Percentiles rank a stretch among this genome's conserved stretches.
Evolutionary conservation across 1,284 basidiomycete species (phyloP).

Genomic region (Ceratobasidium sp.): DNA sequence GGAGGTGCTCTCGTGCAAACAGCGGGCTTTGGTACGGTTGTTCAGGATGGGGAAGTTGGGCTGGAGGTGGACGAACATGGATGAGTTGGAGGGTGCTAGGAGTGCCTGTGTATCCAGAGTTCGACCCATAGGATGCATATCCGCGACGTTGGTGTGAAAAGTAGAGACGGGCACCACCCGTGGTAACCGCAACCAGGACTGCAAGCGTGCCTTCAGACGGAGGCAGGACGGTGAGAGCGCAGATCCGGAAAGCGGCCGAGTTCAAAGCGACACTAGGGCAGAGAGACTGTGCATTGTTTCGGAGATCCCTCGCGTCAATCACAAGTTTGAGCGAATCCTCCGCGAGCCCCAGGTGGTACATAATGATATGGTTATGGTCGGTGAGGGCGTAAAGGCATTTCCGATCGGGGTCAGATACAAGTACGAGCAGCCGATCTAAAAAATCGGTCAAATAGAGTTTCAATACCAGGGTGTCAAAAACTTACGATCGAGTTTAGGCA

Average conservation of each 20-base stretch:
- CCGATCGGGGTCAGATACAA: constrained; percentile 60
- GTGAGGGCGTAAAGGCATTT: constrained; percentile 78
- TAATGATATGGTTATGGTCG: constrained; percentile 69
- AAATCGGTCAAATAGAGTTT: not conserved
- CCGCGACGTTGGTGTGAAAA: constrained; percentile 60
- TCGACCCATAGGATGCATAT: constrained; percentile 46
- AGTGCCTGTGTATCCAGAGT: constrained; percentile 41
- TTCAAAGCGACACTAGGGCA: constrained; percentile 73
- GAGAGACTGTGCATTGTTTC: constrained; percentile 66
- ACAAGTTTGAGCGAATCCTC: constrained; percentile 24
- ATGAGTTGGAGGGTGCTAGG: constrained; percentile 63
- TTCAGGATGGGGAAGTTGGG: constrained; percentile 76
- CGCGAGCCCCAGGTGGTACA: constrained; percentile 52
- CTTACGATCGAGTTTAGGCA: constrained; percentile 66
- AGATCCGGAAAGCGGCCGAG: constrained; percentile 70
- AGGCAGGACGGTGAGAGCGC: constrained; percentile 68
- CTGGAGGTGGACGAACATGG: constrained; percentile 81
- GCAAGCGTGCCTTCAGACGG: constrained; percentile 67
- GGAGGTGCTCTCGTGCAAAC: constrained; percentile 52
- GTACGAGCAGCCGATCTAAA: constrained; percentile 35
- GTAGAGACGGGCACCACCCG: constrained; percentile 79
- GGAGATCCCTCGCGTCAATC: constrained; percentile 25
- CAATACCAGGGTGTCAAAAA: constrained; percentile 23
- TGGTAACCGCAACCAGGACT: constrained; percentile 80
- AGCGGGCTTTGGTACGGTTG: constrained; percentile 55